These are phyloP conservation scores for Clarireedia hainanense DNA, from an alignment of 2,329 filamentous ascomycete genomes.

Conservation along the genomic window DNA sequence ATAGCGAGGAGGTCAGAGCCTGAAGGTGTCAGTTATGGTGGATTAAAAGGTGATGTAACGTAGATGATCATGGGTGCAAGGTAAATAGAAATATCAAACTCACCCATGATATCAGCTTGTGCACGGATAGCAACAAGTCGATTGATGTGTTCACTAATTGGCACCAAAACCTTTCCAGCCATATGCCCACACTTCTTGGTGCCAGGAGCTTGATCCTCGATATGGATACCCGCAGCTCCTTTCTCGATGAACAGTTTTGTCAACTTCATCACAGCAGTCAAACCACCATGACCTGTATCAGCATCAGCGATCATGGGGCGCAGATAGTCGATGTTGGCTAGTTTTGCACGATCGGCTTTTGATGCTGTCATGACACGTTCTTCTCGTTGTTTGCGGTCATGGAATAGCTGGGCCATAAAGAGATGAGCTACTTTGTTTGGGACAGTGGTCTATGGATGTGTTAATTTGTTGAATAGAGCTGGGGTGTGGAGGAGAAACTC, in stretches of 20 bases:
- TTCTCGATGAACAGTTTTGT: constrained; percentile 97
- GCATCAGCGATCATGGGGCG: constrained; percentile 95
- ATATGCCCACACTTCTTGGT: constrained; percentile 99
- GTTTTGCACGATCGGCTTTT: constrained; percentile 60
- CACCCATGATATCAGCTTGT: constrained; percentile 97
- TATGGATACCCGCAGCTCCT: constrained; percentile 94
- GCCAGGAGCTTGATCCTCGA: constrained; percentile 95
- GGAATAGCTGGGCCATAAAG: constrained; percentile 98
- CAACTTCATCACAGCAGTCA: constrained; percentile 99
- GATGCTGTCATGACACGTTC: constrained; percentile 71
- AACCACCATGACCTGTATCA: constrained; percentile 91
- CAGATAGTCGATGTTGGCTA: constrained; percentile 85
- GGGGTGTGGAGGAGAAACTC: constrained; percentile 29
- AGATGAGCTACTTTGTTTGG: constrained; percentile 97
- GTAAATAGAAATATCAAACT: neutral
- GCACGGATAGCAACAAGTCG: constrained; percentile 92
- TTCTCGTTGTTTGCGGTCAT: constrained; percentile 97
- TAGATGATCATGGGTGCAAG: constrained; percentile 6
- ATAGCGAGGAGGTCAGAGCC: constrained; percentile 81
- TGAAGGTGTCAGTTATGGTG: constrained; percentile 26
- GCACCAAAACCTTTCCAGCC: constrained; percentile 96
- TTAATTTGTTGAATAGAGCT: neutral
- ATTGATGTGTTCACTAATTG: constrained; percentile 97
- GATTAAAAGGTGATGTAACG: neutral
- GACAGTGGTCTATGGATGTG: constrained; percentile 68